Percentiles rank a stretch among this genome's conserved stretches.
phyloP scores from a whole-genome alignment of 495 filamentous ascomycete species.

The Amorphotheca resinae region DNA sequence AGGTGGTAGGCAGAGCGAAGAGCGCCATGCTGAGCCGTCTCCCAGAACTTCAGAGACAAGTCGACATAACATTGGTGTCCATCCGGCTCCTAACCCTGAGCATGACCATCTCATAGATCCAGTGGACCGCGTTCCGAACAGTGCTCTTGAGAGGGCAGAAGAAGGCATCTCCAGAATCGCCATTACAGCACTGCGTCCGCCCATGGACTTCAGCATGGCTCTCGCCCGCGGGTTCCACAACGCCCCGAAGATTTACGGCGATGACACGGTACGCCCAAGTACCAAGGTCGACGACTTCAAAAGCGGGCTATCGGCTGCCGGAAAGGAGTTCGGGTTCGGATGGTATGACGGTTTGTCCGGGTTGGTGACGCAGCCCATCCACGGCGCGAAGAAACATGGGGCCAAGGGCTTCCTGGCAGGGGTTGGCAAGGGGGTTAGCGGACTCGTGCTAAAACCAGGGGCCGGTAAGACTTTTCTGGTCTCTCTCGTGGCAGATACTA shows the following conservation, averaged over 20 bases:
- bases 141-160: conserved; percentile 30
- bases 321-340: conserved; percentile 42
- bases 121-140: conserved; percentile 58
- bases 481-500: background rate
- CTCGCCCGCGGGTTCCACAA: conserved; percentile 49
- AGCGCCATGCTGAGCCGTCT: conserved; percentile 16
- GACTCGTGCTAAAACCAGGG: conserved; percentile 18
- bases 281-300: conserved; percentile 6
- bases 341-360: conserved; percentile 59
- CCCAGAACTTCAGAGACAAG: conserved; percentile 3
- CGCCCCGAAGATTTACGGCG: conserved; percentile 34
- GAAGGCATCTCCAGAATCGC: conserved; percentile 43
- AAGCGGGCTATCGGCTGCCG: background rate
- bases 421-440: conserved; percentile 58
- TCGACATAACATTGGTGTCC: background rate
- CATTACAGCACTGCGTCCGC: background rate
- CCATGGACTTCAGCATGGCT: conserved; percentile 27
- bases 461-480: background rate
- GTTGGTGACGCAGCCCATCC: conserved; percentile 50
- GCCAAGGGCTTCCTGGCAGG: conserved; percentile 50
- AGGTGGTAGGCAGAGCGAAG: background rate
- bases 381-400: conserved; percentile 47
- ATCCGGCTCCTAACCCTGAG: background rate
- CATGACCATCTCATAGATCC: conserved; percentile 42
- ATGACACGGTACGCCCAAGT: conserved; percentile 4